phyloP scores from a whole-genome alignment of 163 green algal genomes.

The Coccomyxa subellipsoidea region DNA sequence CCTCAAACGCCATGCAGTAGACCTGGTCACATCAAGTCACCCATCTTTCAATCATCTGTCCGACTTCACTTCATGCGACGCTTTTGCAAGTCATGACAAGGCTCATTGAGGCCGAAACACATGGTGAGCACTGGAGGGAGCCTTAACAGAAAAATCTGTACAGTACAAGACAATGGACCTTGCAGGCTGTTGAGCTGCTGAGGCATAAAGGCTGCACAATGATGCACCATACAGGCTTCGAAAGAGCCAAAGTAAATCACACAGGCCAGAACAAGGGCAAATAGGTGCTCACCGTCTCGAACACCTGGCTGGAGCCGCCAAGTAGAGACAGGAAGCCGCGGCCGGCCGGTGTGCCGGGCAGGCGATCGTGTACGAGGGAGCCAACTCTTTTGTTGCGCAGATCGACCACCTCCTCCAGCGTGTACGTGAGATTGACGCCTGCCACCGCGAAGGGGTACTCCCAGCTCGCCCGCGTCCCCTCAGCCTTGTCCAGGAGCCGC shows the following conservation, averaged over 20 bases:
- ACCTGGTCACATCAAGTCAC: constrained; percentile 2
- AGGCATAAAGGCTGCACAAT: too few species aligned
- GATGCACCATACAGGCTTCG: too few species aligned
- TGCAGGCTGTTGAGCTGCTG: too few species aligned
- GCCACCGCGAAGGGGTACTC: constrained; percentile 84
- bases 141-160: neutral
- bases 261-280: too few species aligned
- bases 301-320: neutral
- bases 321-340: constrained; percentile 15
- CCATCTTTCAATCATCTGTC: neutral
- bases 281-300: constrained; percentile 19
- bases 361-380: neutral
- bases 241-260: too few species aligned
- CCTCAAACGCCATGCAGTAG: constrained; percentile 24
- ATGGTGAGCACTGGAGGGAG: neutral
- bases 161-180: neutral
- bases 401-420: constrained; percentile 41
- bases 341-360: constrained; percentile 3
- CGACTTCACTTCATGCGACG: neutral
- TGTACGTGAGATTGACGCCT: constrained; percentile 71
- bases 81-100: neutral
- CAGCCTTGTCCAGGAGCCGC: constrained; percentile 40
- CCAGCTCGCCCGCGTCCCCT: constrained; percentile 30
- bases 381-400: neutral
- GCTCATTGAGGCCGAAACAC: neutral